phyloP scores from a whole-genome alignment of 2,329 filamentous ascomycete species.

The Lecanoromycetidae sp. region DNA sequence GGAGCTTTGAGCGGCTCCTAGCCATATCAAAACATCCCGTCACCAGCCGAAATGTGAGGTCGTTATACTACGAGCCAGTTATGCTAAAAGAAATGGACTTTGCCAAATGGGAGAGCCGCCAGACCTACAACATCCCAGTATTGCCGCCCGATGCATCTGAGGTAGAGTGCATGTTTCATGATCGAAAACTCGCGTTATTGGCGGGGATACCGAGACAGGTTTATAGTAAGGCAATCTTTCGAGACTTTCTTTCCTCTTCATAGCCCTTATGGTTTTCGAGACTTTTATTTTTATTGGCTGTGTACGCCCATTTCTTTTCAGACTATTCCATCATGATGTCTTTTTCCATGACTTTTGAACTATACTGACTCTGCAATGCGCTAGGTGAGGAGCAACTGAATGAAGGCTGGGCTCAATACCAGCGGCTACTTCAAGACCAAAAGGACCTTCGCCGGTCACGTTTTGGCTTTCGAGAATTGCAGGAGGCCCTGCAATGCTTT shows the following conservation, averaged over 20 bases:
- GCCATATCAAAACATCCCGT: not conserved
- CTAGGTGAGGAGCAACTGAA: not conserved
- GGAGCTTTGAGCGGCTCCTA: not conserved
- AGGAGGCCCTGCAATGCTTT: not conserved
- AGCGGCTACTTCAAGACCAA: not conserved
- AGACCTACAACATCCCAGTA: too few species aligned
- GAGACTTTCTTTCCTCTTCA: too few species aligned
- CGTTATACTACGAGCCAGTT: not conserved
- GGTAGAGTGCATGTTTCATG: not conserved
- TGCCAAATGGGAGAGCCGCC: not conserved
- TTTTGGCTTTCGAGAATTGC: not conserved
- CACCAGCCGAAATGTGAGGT: not conserved
- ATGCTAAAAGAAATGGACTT: not conserved
- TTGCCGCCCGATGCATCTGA: not conserved
- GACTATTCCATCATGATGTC: too few species aligned
- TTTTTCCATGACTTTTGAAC: too few species aligned
- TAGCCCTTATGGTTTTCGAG: too few species aligned
- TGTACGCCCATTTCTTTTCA: too few species aligned
- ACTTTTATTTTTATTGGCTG: too few species aligned
- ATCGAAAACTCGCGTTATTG: not conserved
- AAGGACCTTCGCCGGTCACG: not conserved
- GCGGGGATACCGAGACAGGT: not conserved
- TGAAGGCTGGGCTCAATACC: not conserved
- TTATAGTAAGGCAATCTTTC: too few species aligned
- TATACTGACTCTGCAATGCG: too few species aligned